phyloP scores from a whole-genome alignment of 2,329 filamentous ascomycete genomes.

The Aciculosporium take region DNA sequence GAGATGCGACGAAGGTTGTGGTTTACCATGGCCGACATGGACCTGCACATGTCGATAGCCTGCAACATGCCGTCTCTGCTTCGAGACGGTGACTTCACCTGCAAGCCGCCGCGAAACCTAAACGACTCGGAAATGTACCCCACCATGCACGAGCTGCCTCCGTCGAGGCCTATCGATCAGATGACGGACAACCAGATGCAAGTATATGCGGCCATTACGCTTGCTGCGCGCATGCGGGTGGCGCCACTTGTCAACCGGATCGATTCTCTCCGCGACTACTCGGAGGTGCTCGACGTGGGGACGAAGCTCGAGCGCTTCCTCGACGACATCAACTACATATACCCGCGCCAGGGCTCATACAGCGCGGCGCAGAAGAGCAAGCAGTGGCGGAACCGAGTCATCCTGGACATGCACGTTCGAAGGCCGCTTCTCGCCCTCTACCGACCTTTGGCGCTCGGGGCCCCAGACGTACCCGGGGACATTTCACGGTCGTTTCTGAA shows the following conservation, averaged over 20 bases:
- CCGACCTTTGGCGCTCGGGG: slow-evolving; percentile 39
- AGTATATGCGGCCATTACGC: slow-evolving; percentile 36
- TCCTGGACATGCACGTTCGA: slow-evolving; percentile 40
- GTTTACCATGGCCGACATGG: slow-evolving; percentile 43
- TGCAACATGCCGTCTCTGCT: slow-evolving; percentile 37
- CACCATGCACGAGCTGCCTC: slow-evolving; percentile 34
- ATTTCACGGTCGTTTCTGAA: slow-evolving; percentile 38
- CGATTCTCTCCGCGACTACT: slow-evolving; percentile 37
- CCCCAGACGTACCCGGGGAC: slow-evolving; percentile 33
- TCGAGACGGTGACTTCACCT: slow-evolving; percentile 39
- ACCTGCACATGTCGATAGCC: slow-evolving; percentile 38
- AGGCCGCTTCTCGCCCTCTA: slow-evolving; percentile 38
- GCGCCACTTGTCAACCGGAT: slow-evolving; percentile 36
- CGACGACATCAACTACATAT: slow-evolving; percentile 39
- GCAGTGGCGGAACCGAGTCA: slow-evolving; percentile 35
- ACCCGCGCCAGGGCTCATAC: slow-evolving; percentile 30
- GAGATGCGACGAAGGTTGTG: slow-evolving; percentile 40
- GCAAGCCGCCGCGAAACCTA: slow-evolving; percentile 36
- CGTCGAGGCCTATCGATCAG: slow-evolving; percentile 35
- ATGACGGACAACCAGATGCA: slow-evolving; percentile 39
- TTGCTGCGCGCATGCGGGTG: slow-evolving; percentile 34
- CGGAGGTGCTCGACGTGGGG: slow-evolving; percentile 38
- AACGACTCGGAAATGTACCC: slow-evolving; percentile 35
- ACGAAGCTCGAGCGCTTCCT: slow-evolving; percentile 38
- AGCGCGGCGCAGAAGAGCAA: slow-evolving; percentile 31